These are phyloP conservation scores for Friedmanniomyces endolithicus DNA, from an alignment of 495 filamentous ascomycete genomes.

Conservation along the genomic window DNA sequence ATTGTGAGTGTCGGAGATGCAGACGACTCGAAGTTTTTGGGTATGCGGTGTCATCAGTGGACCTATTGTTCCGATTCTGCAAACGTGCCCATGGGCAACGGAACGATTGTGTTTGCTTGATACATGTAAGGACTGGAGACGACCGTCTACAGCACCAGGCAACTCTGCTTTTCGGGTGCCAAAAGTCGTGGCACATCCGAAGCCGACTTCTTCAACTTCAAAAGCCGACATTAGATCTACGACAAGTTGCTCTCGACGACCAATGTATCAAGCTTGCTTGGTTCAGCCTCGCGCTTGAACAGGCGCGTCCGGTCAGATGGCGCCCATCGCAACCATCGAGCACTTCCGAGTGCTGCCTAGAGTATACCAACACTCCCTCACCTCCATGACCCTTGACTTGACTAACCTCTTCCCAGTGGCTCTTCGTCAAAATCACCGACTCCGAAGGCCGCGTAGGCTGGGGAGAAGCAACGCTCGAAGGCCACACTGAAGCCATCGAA, in stretches of 20 bases:
- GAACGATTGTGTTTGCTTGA: too few relatives aligned
- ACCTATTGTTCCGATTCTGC: too few relatives aligned
- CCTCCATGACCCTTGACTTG: neutral
- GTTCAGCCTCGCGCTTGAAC: too few relatives aligned
- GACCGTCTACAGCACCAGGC: too few relatives aligned
- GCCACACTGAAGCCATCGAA: slow-evolving; percentile 53
- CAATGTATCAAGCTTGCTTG: too few relatives aligned
- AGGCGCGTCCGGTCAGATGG: slow-evolving; percentile 1
- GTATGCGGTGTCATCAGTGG: neutral
- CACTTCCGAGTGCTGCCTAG: slow-evolving; percentile 18
- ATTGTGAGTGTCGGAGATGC: slow-evolving; percentile 51
- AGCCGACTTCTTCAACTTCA: too few relatives aligned
- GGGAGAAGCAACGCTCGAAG: slow-evolving; percentile 65
- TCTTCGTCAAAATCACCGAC: slow-evolving; percentile 67
- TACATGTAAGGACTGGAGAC: too few relatives aligned
- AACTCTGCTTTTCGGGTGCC: too few relatives aligned
- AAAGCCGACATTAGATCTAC: too few relatives aligned
- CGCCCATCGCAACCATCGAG: slow-evolving; percentile 14
- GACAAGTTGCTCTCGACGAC: too few relatives aligned
- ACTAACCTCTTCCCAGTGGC: slow-evolving; percentile 35
- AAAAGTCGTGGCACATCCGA: too few relatives aligned
- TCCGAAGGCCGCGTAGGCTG: slow-evolving; percentile 53
- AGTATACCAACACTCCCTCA: neutral
- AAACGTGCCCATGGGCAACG: too few relatives aligned
- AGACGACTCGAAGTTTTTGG: slow-evolving; percentile 44